Percentiles rank a stretch among this genome's conserved stretches.
Evolutionary conservation across 441 rosid species (phyloP).

Genomic region (Hypseocharis bilobata): DNA sequence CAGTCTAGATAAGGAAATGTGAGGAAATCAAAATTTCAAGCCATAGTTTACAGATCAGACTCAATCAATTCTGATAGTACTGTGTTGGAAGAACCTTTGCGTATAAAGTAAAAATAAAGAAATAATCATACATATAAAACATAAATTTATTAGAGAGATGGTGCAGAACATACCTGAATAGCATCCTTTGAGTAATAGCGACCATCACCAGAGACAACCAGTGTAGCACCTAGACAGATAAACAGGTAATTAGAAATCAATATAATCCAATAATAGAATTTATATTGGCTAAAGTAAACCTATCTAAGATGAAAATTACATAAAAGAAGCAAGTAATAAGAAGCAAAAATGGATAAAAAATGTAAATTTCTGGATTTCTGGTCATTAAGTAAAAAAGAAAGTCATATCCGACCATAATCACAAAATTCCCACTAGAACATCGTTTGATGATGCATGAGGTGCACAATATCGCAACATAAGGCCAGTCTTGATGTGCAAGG

Average conservation of each 20-base stretch:
- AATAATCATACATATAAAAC: neutral
- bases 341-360: too few species aligned
- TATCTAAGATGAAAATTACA: neutral
- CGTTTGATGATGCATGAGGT: neutral
- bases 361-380: neutral
- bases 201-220: conserved; percentile 98
- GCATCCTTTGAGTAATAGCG: conserved; percentile 89
- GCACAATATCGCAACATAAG: neutral
- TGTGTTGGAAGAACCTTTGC: neutral
- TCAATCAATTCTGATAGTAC: neutral
- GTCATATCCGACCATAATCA: neutral
- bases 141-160: neutral
- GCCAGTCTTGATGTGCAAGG: neutral
- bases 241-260: conserved; percentile 12
- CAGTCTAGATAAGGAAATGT: neutral
- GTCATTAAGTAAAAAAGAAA: neutral
- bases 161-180: conserved; percentile 59
- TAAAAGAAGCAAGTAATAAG: neutral
- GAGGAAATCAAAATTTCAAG: neutral
- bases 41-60: neutral
- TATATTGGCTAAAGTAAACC: neutral
- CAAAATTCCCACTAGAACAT: neutral
- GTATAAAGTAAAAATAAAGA: neutral
- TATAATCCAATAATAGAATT: neutral
- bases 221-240: conserved; percentile 62